Percentiles rank a stretch among this genome's conserved stretches.
Evolutionary conservation across 257 asterid genomes (phyloP).

Genomic region (Buddleja alternifolia): DNA sequence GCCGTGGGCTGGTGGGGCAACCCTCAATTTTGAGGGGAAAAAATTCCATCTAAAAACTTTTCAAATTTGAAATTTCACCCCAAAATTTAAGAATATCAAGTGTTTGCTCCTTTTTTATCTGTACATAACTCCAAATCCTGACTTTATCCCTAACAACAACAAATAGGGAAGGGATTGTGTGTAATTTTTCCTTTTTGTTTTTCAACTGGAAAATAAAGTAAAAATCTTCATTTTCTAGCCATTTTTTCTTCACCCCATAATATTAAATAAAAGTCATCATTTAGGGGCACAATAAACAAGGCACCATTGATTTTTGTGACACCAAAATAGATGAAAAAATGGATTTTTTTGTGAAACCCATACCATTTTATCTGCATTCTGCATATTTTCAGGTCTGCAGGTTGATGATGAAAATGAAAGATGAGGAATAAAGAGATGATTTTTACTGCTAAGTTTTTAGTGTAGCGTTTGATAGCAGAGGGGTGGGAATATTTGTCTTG

Average conservation of each 20-base stretch:
- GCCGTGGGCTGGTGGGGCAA: no score
- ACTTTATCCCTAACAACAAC: no score
- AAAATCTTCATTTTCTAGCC: no score
- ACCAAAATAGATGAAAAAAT: neutral
- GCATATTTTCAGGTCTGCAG: slow-evolving; percentile 14
- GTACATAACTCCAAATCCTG: no score
- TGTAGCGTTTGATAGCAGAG: slow-evolving; percentile 10
- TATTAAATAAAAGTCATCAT: slow-evolving; percentile 10
- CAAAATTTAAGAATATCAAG: no score
- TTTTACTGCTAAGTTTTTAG: neutral
- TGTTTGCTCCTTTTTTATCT: no score
- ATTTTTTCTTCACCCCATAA: neutral
- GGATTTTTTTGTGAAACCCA: slow-evolving; percentile 18
- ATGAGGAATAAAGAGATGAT: slow-evolving; percentile 3
- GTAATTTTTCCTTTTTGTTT: no score
- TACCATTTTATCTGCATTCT: slow-evolving; percentile 19
- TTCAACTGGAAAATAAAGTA: no score
- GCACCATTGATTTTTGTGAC: slow-evolving; percentile 23
- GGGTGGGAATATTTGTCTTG: slow-evolving; percentile 20
- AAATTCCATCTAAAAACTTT: no score
- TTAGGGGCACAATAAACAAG: slow-evolving; percentile 28
- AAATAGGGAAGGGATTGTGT: no score
- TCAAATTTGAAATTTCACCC: no score
- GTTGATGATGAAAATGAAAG: slow-evolving; percentile 28
- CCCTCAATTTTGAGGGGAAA: no score